Conservation (phyloP, 2,329 filamentous ascomycete genomes). For the Ascochyta rabiei region DNA sequence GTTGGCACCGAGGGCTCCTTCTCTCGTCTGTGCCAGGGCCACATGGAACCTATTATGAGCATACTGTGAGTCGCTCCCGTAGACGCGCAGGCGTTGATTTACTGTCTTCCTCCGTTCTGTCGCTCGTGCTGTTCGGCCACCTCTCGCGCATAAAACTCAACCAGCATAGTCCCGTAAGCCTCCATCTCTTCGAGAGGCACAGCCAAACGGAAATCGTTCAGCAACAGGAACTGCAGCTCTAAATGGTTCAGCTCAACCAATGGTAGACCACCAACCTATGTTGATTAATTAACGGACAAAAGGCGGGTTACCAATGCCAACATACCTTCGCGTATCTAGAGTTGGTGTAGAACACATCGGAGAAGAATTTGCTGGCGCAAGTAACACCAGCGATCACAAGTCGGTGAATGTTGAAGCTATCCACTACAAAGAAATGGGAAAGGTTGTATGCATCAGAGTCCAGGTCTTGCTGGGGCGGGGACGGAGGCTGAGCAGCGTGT, state of each 20-base stretch:
- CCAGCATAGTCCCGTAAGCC: constrained; percentile 96
- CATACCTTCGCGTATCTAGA: constrained; percentile 97
- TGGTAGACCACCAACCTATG: constrained; percentile 91
- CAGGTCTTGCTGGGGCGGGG: constrained; percentile 47
- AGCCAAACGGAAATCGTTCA: constrained; percentile 95
- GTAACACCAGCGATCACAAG: constrained; percentile 96
- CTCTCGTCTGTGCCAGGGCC: not conserved
- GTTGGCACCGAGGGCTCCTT: not conserved
- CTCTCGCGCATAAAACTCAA: constrained; percentile 95
- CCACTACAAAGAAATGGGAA: constrained; percentile 86
- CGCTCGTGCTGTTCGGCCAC: constrained; percentile 69
- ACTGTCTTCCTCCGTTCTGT: constrained; percentile 23
- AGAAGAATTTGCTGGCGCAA: constrained; percentile 99
- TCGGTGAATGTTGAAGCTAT: constrained; percentile 98
- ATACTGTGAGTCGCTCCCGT: not conserved
- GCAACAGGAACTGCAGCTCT: constrained; percentile 90
- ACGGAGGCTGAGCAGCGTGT: constrained; percentile 42
- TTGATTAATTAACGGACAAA: constrained; percentile 16
- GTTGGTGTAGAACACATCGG: constrained; percentile 98
- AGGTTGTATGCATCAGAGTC: constrained; percentile 58
- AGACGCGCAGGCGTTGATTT: not conserved
- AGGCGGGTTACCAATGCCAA: constrained; percentile 13
- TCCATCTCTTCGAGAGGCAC: constrained; percentile 95
- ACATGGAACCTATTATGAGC: not conserved
- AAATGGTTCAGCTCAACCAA: constrained; percentile 93